These are phyloP conservation scores for Chalciporus piperatoides DNA, from an alignment of 1,284 basidiomycete genomes.

Conservation along the genomic window DNA sequence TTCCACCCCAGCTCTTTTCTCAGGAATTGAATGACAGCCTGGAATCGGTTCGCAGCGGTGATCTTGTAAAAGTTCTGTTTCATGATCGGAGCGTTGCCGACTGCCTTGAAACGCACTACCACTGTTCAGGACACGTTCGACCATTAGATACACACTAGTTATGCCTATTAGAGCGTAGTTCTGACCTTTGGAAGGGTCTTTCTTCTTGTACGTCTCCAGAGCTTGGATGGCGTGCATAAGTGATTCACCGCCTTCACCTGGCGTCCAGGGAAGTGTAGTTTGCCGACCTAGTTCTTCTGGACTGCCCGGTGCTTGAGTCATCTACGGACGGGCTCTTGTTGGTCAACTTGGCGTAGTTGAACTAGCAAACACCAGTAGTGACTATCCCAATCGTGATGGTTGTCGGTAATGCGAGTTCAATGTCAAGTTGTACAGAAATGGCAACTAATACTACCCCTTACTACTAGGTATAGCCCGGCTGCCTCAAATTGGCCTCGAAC, in stretches of 20 bases:
- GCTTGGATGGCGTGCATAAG: conserved; percentile 62
- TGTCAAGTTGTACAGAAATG: neutral
- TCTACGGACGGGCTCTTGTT: conserved; percentile 13
- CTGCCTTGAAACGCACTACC: conserved; percentile 95
- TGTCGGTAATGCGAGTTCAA: neutral
- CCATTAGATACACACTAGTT: neutral
- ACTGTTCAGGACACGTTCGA: conserved; percentile 47
- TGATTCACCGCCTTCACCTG: conserved; percentile 40
- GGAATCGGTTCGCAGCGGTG: conserved; percentile 91
- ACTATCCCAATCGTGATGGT: neutral
- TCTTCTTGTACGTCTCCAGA: conserved; percentile 80
- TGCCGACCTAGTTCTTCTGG: conserved; percentile 44
- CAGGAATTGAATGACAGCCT: conserved; percentile 93
- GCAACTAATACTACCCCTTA: neutral
- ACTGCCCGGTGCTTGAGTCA: conserved; percentile 35
- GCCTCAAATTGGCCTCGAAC: neutral
- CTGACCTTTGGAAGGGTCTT: conserved; percentile 78
- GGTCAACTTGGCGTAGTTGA: conserved; percentile 1
- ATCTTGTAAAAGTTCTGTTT: conserved; percentile 99
- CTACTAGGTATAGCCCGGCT: too few relatives aligned
- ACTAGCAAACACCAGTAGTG: neutral
- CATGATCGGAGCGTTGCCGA: conserved; percentile 99
- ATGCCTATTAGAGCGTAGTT: neutral
- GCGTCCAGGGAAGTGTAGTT: conserved; percentile 43
- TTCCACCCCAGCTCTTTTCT: conserved; percentile 90